phyloP scores from a whole-genome alignment of 495 filamentous ascomycete genomes.

The Annulohypoxylon bovei region DNA sequence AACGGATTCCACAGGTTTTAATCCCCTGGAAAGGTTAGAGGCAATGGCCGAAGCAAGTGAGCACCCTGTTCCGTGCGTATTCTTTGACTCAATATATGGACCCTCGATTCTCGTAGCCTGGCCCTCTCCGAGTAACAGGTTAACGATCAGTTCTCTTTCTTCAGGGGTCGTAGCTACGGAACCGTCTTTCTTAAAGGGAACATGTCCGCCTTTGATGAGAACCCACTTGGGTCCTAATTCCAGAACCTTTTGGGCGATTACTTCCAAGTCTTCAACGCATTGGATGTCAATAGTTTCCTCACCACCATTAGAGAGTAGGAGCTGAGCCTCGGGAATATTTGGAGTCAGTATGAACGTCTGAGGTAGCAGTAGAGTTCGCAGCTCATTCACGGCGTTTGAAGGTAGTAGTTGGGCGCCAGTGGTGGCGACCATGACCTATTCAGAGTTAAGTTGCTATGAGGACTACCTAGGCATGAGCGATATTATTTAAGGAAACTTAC shows the following conservation, averaged over 20 bases:
- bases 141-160: conserved; percentile 73
- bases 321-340: conserved; percentile 87
- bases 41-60: conserved; percentile 95
- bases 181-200: conserved; percentile 75
- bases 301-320: conserved; percentile 72
- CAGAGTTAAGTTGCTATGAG: conserved; percentile 14
- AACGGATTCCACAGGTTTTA: conserved; percentile 69
- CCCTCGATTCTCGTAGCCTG: conserved; percentile 69
- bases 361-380: conserved; percentile 77
- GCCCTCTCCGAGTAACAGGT: conserved; percentile 74
- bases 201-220: conserved; percentile 91
- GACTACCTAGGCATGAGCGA: neutral
- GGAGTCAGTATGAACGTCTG: conserved; percentile 84
- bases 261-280: conserved; percentile 67
- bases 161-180: conserved; percentile 61
- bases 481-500: conserved; percentile 56
- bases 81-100: conserved; percentile 72
- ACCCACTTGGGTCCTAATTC: conserved; percentile 79
- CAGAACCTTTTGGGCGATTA: conserved; percentile 73
- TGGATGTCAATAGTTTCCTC: conserved; percentile 58
- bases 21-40: conserved; percentile 76
- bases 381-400: conserved; percentile 68
- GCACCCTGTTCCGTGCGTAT: conserved; percentile 96
- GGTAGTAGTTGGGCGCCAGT: conserved; percentile 81
- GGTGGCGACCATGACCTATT: conserved; percentile 91